Base-by-base conservation (phyloP, 345 rosid genomes). In the Cardiospermum halicacabum region DNA sequence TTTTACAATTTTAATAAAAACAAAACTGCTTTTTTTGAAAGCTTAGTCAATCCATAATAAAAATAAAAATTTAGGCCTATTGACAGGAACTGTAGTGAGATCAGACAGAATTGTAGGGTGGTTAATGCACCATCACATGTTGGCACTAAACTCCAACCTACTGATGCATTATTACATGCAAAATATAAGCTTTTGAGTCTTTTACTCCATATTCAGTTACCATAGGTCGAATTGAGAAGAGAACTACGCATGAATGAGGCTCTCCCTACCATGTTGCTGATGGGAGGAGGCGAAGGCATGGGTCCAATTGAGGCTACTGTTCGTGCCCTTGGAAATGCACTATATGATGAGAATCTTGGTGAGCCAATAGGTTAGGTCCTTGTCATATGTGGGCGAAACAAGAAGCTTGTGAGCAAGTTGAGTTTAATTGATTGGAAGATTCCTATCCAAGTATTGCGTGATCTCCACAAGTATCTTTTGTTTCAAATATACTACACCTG, bases 221-320 rank as follows among this genome's bases (percentile, higher is more conserved):
- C 61, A 15, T 75, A 88, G 95, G 79, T 72, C 34, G 94, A 91
- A 37, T 75, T 95, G 62, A 81, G 91, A 77, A 88, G 84, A 69
- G 96, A 89, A 63, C 83, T 87, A 31, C 92, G 90, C 31, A 87
- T 95, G 99, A 87, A 91, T 70, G 92, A 82, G 78, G 80, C 83
- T 71, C 98, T 95, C 74, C 99, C 99, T 25, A 94, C 98, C 51
- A 96, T 89, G 40, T 72, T 95, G 71, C 74, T 95, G 66, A 95
- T 91, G 99, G 99, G 99, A 12, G 99, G 99, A 78, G 99, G 98
- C 64, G 99, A 95, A 82, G 99, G 99, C 53, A 95, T 95, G 99
- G 99, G 98, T 7, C 99, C 99, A 11, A 91, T 95, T 25, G 99
- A 95, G 81, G 85, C 89, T 67, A 91, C 98, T 67, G 97, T 98